Base-by-base conservation (phyloP, 1,284 basidiomycete genomes). In the Trametes polyzona region DNA sequence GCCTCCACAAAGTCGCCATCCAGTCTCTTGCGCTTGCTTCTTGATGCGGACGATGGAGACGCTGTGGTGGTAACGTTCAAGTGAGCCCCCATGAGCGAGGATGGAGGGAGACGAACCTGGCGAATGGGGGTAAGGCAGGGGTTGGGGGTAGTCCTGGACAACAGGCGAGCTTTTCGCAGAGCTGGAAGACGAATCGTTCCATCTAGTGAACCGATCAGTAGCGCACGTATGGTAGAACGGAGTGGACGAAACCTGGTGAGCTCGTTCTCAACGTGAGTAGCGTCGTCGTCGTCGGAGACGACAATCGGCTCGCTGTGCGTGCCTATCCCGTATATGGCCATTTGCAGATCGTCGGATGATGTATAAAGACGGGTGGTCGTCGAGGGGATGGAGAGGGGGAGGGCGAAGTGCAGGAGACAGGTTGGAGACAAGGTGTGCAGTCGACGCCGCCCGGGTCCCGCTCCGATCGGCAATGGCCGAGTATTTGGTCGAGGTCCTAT, bases 251-350 rank as follows among this genome's bases (percentile, higher is more conserved):
- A 64, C 58, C 60, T 62, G 36, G 59, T 63, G 1, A 72, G 58
- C 40, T 67, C 62, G 19, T 61, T 64, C 58, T 71, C 70, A 14
- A 71, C 68, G 43, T 52, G 59, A 3, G 69, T 68, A 14, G 73
- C 74, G 33, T 75, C 75, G 52, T 78, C 76, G 47, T 78, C 76
- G 62, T 78, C 76, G 0, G 76, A 76, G 9, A 79, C 71, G 36
- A 75, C 65, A 39, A 79, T 79, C 7, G 77, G 77, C 37, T 76
- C 75, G 36, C 46, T 66, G 42, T 55, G 51, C 7, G 73, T 72
- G 21, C 72, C 72, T 47, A 61, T 21, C 47, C 69, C 69, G 41
- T 61, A 57, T 4, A 54, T 43, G 9, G 59, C 47, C 65, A 67
- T 65, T 16, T 5, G n/a, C n/a, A 39, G n/a, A 7, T 39, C 5